Evolutionary conservation across 495 filamentous ascomycete species (phyloP), one percentile per base, ranked within the genome.

Genomic region (Tuber indicum): DNA sequence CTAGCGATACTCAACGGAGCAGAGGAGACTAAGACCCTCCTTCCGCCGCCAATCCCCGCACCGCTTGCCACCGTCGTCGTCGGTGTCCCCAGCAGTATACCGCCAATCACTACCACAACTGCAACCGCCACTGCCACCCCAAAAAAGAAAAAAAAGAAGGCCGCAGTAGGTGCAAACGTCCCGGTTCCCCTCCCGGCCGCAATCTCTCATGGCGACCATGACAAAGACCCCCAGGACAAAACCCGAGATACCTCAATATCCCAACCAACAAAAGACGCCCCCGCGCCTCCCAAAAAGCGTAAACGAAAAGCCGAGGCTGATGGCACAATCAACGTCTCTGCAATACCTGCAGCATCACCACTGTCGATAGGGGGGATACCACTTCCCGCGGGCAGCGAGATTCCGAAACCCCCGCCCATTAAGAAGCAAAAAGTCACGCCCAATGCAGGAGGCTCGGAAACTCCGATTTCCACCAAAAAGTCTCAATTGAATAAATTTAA

Each of bases 81-180:
- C 71, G 5, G 46, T 66, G 46, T 73, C 43, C 26, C 42, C 46
- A 9, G 47, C 69, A 45, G 45, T 46, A 44, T 66, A 8, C 58
- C 58, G 17, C 58, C 26, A 36, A 36, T 3, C 58, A 66, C 26
- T 17, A 43, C 76, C 46, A 46, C 46, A 12, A 49, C 75, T 2
- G 26, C 49, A 69, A 74, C 46, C 6, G 76, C 41, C 52, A 73
- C 77, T 32, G 26, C 62, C 39, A 76, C 76, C 12, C 75, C 81
- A 0, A 83, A 83, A 52, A 83, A 83, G 66, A 83, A 83, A 44
- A 83, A 83, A 70, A 83, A 83, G 76, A 76, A 78, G 42, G 46
- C 43, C 12, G 36, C 72, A 0, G 75, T 66, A 17, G 71, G 70
- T 7, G 71, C 58, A 19, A n/a, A 52, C 2, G 69, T 58, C 36